Evolutionary conservation across 768 basidiomycete species (phyloP), one percentile per base, ranked within the genome.

Genomic region (Suillus subluteus): DNA sequence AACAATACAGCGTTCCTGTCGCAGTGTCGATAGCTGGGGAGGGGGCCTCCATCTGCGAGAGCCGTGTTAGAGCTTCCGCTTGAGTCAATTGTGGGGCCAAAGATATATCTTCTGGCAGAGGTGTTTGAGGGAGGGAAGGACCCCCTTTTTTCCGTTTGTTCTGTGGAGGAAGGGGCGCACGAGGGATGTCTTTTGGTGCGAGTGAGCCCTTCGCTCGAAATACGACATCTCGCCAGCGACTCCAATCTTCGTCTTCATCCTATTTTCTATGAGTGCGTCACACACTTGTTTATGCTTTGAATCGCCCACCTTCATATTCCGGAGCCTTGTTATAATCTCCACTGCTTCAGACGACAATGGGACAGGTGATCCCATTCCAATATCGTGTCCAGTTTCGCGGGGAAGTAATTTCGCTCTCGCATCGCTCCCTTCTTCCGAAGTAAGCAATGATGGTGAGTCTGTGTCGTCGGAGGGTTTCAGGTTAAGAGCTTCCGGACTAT

Each of bases 171-270:
- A 86, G 82, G 1, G 87, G 83, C 55, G 72, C 75, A 23, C 66
- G 68, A 21, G 62, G 69, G 26, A 69, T 66, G 32, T 71, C 68
- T 63, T 77, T 75, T 1, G 84, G 81, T 0, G 73, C 66, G 18
- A 93, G 77, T 38, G 82, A 80, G 6, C 86, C 89, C 76, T 91
- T 94, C 7, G 88, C 89, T 6, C 88, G 87, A 75, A 94, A 95
- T 15, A 95, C 84, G 40, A 92, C 88, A 73, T 96, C 94, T 23
- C 93, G 84, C 92, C 92, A 94, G 54, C 94, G 87, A 66, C 92
- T 87, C 91, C 91, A 94, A 71, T 96, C 94, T 73, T 96, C 94
- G 65, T 88, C 86, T 78, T 92, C 90, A 72, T 96, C 94, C 90
- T 93, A 66, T 15, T 70, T 44, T 58, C 41, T 26, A 41, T 65